A percentile compares a stretch with the other conserved stretches of the same genome.
Evolutionary conservation across 495 filamentous ascomycete genomes (phyloP).

Genomic region (Trichoderma parareesei): DNA sequence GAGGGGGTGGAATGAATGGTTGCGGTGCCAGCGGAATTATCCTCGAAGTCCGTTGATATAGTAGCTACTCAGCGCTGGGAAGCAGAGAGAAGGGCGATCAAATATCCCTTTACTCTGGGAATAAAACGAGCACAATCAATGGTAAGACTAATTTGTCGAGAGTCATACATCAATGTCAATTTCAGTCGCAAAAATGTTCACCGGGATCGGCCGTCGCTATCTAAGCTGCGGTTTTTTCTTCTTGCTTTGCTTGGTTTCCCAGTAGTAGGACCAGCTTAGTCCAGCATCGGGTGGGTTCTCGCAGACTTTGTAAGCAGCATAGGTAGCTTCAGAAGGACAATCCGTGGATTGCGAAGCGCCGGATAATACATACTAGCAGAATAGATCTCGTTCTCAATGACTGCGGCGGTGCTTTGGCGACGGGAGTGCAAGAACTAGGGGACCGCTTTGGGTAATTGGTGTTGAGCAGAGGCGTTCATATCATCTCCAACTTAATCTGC

Average conservation of each 20-base stretch:
- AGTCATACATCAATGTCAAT: no score
- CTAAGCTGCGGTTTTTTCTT: not conserved
- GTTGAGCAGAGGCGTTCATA: not conserved
- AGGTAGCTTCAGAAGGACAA: no score
- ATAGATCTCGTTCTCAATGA: no score
- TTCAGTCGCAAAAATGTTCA: no score
- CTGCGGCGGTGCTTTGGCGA: no score
- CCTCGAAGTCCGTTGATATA: not conserved
- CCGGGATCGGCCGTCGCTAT: not conserved
- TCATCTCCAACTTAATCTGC: not conserved
- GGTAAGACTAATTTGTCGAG: no score
- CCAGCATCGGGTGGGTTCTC: not conserved
- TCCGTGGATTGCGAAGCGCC: no score
- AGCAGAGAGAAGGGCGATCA: no score
- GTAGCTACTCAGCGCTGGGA: not conserved
- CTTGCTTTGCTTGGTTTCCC: not conserved
- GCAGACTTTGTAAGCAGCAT: not conserved
- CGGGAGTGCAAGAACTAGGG: not conserved
- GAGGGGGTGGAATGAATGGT: not conserved
- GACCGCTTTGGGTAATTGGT: not conserved
- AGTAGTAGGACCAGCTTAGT: not conserved
- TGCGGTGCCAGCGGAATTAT: constrained; percentile 3
- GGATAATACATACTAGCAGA: no score
- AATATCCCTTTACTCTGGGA: not conserved
- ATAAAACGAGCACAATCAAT: not conserved